phyloP scores from a whole-genome alignment of 2,329 filamentous ascomycete genomes.

The Neoascochyta sp. region DNA sequence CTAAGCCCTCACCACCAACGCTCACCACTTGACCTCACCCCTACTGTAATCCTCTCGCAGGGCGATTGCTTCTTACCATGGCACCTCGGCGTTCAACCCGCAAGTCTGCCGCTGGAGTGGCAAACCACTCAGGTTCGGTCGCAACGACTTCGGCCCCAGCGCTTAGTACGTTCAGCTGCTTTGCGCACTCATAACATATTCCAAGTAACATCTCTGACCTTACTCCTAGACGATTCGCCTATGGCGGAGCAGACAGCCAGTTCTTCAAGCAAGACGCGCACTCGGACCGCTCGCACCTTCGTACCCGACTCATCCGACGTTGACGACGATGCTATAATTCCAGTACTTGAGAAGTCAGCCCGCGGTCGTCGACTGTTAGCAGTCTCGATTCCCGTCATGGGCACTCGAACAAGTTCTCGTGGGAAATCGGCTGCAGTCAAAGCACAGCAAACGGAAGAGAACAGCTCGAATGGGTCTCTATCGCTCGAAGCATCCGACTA shows the following conservation, averaged over 20 bases:
- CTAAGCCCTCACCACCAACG: slow-evolving; percentile 1
- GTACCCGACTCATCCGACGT: slow-evolving; percentile 34
- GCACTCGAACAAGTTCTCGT: no score
- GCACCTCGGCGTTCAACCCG: slow-evolving; percentile 24
- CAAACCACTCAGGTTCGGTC: slow-evolving; percentile 4
- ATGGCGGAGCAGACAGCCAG: slow-evolving; percentile 2
- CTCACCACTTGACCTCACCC: neutral
- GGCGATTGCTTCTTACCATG: slow-evolving; percentile 11
- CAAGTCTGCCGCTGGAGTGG: slow-evolving; percentile 15
- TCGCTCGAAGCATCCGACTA: slow-evolving; percentile 46
- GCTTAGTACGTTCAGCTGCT: slow-evolving; percentile 1
- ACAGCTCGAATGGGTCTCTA: slow-evolving; percentile 29
- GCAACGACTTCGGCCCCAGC: slow-evolving; percentile 2
- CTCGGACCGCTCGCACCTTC: slow-evolving; percentile 21
- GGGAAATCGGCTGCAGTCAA: slow-evolving; percentile 12
- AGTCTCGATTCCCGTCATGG: slow-evolving; percentile 30
- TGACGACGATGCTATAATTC: slow-evolving; percentile 17
- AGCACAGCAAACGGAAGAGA: slow-evolving; percentile 12
- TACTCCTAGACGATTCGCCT: slow-evolving; percentile 3
- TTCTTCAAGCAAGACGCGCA: slow-evolving; percentile 11
- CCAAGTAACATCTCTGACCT: slow-evolving; percentile 1
- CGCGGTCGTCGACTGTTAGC: no score
- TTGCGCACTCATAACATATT: neutral
- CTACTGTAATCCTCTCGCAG: slow-evolving; percentile 1
- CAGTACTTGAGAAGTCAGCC: slow-evolving; percentile 5